These are phyloP conservation scores for Tremella fuciformis DNA, from an alignment of 768 basidiomycete genomes.

Conservation along the genomic window DNA sequence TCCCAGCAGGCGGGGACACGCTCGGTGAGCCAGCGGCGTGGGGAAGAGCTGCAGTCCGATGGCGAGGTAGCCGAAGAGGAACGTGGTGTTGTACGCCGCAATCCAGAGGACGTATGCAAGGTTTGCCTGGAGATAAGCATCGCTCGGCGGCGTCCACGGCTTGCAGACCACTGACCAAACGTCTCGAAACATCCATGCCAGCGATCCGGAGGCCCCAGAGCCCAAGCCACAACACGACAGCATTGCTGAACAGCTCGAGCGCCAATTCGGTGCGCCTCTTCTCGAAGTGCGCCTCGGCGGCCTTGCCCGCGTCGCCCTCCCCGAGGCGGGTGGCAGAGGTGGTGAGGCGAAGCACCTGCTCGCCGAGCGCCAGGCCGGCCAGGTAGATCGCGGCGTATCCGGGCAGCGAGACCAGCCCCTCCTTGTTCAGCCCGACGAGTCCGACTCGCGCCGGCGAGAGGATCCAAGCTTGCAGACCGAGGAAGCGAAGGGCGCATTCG, in stretches of 20 bases:
- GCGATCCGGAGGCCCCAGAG: constrained; percentile 52
- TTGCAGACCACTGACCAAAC: constrained; percentile 59
- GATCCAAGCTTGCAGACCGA: constrained; percentile 64
- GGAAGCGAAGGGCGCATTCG: constrained; percentile 62
- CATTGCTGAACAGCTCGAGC: constrained; percentile 72
- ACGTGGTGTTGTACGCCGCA: constrained; percentile 79
- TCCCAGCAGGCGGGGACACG: constrained; percentile 60
- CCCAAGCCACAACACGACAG: constrained; percentile 72
- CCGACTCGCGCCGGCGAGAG: constrained; percentile 64
- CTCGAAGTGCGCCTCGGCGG: constrained; percentile 26
- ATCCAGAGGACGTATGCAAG: constrained; percentile 85
- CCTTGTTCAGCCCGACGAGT: constrained; percentile 79
- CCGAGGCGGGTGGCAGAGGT: background rate
- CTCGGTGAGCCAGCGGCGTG: constrained; percentile 42
- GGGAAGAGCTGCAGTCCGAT: constrained; percentile 72
- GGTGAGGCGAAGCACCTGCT: constrained; percentile 64
- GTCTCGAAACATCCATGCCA: constrained; percentile 59
- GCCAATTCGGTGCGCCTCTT: constrained; percentile 62
- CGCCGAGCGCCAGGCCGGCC: constrained; percentile 76
- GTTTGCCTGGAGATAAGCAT: too few species aligned
- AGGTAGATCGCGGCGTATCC: constrained; percentile 90
- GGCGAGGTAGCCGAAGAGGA: constrained; percentile 74
- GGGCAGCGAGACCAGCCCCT: constrained; percentile 71
- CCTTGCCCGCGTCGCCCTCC: background rate
- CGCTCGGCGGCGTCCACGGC: too few species aligned